A percentile compares a stretch with the other conserved stretches of the same genome.
Conservation (phyloP, 805 yeast genomes). For the Monosporozyma aerobia region DNA sequence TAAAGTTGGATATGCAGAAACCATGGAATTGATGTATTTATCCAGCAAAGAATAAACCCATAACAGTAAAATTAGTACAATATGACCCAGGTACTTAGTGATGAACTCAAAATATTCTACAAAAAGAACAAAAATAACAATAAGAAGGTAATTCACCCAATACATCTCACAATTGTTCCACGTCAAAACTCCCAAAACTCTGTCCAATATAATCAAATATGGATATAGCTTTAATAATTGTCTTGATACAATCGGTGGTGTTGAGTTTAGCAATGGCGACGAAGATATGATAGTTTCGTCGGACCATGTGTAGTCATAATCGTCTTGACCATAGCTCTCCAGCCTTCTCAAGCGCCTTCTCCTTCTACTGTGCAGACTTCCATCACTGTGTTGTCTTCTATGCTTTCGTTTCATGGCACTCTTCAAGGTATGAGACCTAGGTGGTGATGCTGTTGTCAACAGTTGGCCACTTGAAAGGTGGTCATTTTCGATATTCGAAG, state of each 20-base stretch:
- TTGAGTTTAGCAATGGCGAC: slow-evolving; percentile 75
- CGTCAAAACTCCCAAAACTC: slow-evolving; percentile 60
- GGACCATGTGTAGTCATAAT: slow-evolving; percentile 11
- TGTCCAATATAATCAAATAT: slow-evolving; percentile 64
- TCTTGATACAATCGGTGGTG: slow-evolving; percentile 86
- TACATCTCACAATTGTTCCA: slow-evolving; percentile 78
- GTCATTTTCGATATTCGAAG: background rate
- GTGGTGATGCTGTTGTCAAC: background rate
- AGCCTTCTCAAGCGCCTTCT: background rate
- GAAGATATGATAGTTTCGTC: slow-evolving; percentile 26
- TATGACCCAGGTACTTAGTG: slow-evolving; percentile 74
- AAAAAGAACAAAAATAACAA: slow-evolving; percentile 38
- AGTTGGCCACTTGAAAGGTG: background rate
- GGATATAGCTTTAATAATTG: slow-evolving; percentile 79
- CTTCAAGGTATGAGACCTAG: background rate
- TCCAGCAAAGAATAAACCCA: slow-evolving; percentile 53
- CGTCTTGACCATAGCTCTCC: background rate
- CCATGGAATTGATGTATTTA: slow-evolving; percentile 47
- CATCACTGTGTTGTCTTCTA: background rate
- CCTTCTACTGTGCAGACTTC: background rate
- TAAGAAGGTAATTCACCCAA: slow-evolving; percentile 29
- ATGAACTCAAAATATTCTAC: slow-evolving; percentile 75
- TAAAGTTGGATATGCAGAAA: slow-evolving; percentile 64
- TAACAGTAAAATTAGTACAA: slow-evolving; percentile 52
- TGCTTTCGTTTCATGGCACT: background rate